These are phyloP conservation scores for Russula earlei DNA, from an alignment of 768 basidiomycete species.

Conservation along the genomic window DNA sequence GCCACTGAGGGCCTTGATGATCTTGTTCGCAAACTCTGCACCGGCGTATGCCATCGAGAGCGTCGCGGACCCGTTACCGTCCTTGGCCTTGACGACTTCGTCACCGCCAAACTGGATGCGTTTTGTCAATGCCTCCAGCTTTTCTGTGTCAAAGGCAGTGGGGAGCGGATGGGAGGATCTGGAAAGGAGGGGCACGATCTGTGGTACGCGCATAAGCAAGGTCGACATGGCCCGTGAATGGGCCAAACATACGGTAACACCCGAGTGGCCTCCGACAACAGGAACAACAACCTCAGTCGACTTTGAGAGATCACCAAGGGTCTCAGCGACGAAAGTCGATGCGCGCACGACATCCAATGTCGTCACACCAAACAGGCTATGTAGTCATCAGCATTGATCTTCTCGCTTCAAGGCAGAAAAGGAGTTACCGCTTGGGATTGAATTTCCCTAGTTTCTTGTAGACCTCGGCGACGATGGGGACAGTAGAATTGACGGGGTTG, in stretches of 20 bases:
- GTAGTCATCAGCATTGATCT: background rate
- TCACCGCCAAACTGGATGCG: slow-evolving; percentile 95
- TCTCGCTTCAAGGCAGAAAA: background rate
- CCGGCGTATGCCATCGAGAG: slow-evolving; percentile 95
- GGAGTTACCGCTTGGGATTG: slow-evolving; percentile 74
- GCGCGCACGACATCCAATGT: slow-evolving; percentile 96
- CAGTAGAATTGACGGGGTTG: slow-evolving; percentile 99
- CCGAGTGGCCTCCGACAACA: slow-evolving; percentile 92
- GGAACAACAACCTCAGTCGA: slow-evolving; percentile 65
- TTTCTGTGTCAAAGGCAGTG: slow-evolving; percentile 35
- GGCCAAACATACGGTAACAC: slow-evolving; percentile 57
- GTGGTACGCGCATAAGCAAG: background rate
- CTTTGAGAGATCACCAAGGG: slow-evolving; percentile 52
- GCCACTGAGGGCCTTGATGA: slow-evolving; percentile 78
- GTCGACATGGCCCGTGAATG: background rate
- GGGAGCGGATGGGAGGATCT: slow-evolving; percentile 78
- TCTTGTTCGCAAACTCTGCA: slow-evolving; percentile 75
- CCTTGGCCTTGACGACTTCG: slow-evolving; percentile 98
- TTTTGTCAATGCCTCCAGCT: slow-evolving; percentile 55
- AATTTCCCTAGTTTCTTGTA: slow-evolving; percentile 89
- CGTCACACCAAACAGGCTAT: slow-evolving; percentile 92
- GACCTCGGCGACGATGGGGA: slow-evolving; percentile 92
- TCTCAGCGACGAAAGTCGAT: slow-evolving; percentile 89
- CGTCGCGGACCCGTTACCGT: slow-evolving; percentile 89
- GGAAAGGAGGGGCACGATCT: slow-evolving; percentile 92